These are phyloP conservation scores for Penicillium desertorum DNA, from an alignment of 495 filamentous ascomycete species.

Conservation along the genomic window DNA sequence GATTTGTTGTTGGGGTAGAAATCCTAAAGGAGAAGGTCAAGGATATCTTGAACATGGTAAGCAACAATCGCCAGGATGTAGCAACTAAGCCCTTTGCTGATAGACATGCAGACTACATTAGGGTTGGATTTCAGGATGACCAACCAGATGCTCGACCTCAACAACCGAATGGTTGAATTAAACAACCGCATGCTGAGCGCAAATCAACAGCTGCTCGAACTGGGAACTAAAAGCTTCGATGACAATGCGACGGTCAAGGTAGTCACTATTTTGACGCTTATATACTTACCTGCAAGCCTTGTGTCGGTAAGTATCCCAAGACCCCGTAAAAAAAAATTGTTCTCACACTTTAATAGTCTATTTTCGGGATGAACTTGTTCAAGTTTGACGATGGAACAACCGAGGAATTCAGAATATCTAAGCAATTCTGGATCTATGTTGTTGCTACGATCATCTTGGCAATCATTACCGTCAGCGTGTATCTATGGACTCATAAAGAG, in stretches of 20 bases:
- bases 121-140: conserved; percentile 22
- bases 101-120: conserved; percentile 25
- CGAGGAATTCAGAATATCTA: conserved; percentile 22
- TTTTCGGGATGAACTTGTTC: conserved; percentile 36
- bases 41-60: conserved; percentile 21
- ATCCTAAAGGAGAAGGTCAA: conserved; percentile 20
- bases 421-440: conserved; percentile 37
- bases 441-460: conserved; percentile 13
- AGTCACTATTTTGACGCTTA: conserved; percentile 41
- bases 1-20: conserved; percentile 14
- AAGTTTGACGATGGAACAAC: conserved; percentile 16
- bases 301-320: conserved; percentile 33
- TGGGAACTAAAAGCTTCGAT: conserved; percentile 36
- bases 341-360: conserved; percentile 15
- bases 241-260: conserved; percentile 38
- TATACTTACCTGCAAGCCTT: conserved; percentile 44
- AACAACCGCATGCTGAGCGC: conserved; percentile 19
- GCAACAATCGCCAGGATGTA: conserved; percentile 10
- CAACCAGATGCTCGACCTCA: conserved; percentile 22
- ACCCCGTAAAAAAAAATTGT: neutral
- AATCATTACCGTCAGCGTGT: conserved; percentile 1
- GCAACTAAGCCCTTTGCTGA: conserved; percentile 5
- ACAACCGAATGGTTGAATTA: conserved; percentile 21
- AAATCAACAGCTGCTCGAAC: conserved; percentile 36
- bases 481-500: conserved; percentile 3